Evolutionary conservation across 257 asterid genomes (phyloP).

Genomic region (Przewalskia tangutica): DNA sequence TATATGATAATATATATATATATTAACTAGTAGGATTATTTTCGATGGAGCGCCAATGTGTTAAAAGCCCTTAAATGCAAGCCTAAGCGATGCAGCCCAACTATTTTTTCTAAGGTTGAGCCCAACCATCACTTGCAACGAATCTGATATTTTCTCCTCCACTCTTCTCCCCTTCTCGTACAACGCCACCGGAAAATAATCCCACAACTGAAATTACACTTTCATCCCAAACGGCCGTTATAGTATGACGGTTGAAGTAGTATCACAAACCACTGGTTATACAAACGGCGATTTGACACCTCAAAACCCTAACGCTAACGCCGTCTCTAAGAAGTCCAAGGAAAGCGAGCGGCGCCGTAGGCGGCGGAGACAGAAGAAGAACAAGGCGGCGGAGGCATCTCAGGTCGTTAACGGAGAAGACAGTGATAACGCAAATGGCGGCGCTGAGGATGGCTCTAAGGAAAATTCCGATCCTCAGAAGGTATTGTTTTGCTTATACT

Average conservation of each 20-base stretch:
- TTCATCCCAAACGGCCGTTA: not conserved
- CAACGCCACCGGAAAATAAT: not conserved
- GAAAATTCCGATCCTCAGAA: slow-evolving; percentile 68
- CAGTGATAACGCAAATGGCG: slow-evolving; percentile 40
- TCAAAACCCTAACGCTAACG: slow-evolving; percentile 20
- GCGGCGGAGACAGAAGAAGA: slow-evolving; percentile 97
- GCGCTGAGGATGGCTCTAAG: slow-evolving; percentile 39
- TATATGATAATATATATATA: too few species aligned
- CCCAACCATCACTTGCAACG: not conserved
- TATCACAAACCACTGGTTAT: slow-evolving; percentile 6
- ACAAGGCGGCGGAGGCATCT: slow-evolving; percentile 16
- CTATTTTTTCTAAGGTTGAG: not conserved
- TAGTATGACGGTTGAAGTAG: slow-evolving; percentile 41
- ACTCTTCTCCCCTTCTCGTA: not conserved
- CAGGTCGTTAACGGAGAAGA: not conserved
- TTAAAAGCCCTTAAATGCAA: too few species aligned
- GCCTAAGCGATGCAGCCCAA: not conserved
- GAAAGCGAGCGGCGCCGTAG: slow-evolving; percentile 83
- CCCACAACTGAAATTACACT: not conserved
- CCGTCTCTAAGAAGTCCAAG: slow-evolving; percentile 47
- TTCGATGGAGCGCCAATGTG: too few species aligned
- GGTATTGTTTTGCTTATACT: slow-evolving; percentile 23
- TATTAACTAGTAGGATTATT: too few species aligned
- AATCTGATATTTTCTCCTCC: not conserved
- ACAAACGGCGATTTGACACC: slow-evolving; percentile 35